Percentiles rank a stretch among this genome's conserved stretches.
Conservation (phyloP, 106 monocot genomes). For the Dioscorea zingiberensis region DNA sequence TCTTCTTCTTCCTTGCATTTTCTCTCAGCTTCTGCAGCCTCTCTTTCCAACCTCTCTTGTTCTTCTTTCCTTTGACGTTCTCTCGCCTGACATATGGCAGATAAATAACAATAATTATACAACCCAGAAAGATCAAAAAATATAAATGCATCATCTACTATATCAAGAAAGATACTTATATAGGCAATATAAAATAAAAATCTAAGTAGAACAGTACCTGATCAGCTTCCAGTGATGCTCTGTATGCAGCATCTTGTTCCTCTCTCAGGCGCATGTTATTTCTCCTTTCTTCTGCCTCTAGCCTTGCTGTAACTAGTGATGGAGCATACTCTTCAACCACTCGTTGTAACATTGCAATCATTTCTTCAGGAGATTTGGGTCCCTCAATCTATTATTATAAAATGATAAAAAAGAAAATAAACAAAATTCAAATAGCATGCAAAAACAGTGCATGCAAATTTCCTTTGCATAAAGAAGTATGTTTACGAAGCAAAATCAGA, state of each 20-base stretch:
- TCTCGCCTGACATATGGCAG: conserved; percentile 59
- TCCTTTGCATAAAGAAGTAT: too few species aligned
- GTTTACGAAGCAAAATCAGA: too few species aligned
- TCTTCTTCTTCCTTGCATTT: conserved; percentile 76
- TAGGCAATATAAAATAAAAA: neutral
- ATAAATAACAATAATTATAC: neutral
- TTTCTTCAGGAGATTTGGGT: conserved; percentile 65
- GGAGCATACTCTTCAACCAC: conserved; percentile 75
- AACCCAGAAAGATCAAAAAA: too few species aligned
- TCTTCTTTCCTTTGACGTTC: conserved; percentile 82
- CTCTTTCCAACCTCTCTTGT: conserved; percentile 66
- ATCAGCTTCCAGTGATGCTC: conserved; percentile 91
- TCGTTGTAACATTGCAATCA: conserved; percentile 68
- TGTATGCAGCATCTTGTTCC: conserved; percentile 95
- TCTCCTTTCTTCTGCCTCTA: conserved; percentile 83
- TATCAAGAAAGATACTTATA: too few species aligned
- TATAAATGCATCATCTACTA: too few species aligned
- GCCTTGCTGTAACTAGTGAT: conserved; percentile 54
- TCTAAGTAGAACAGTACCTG: conserved; percentile 29
- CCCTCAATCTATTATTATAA: conserved; percentile 60
- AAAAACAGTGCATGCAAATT: too few species aligned
- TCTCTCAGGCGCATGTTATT: conserved; percentile 72
- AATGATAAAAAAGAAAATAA: too few species aligned
- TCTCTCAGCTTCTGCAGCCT: conserved; percentile 79
- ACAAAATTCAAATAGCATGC: too few species aligned